These are phyloP conservation scores for Fusarium sp. DNA, from an alignment of 2,329 filamentous ascomycete species.

Conservation along the genomic window DNA sequence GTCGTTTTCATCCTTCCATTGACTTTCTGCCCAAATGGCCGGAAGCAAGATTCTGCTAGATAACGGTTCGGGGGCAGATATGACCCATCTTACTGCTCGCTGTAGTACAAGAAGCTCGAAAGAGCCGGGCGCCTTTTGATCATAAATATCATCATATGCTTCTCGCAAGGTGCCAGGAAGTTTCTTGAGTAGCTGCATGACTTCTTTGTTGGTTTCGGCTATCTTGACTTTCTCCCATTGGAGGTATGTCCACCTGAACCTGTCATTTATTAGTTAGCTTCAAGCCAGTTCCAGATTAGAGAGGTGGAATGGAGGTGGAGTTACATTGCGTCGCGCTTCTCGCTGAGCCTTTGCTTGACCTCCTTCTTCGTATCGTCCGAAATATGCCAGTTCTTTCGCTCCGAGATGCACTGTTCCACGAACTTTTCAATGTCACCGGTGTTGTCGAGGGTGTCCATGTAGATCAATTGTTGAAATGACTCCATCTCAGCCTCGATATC, in stretches of 20 bases:
- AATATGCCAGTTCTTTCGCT: neutral
- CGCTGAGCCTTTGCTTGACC: neutral
- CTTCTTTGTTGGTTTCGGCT: neutral
- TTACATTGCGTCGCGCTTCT: conserved; percentile 7
- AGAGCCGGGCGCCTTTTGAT: too few relatives aligned
- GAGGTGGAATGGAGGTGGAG: neutral
- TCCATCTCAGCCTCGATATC: conserved; percentile 1
- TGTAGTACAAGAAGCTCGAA: conserved; percentile 2
- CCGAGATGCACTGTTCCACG: neutral
- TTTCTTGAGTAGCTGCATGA: neutral
- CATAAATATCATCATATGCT: conserved; percentile 11
- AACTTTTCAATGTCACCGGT: conserved; percentile 6
- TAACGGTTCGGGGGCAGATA: neutral
- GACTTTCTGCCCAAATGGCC: neutral
- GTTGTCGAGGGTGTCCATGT: conserved; percentile 4
- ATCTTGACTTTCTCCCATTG: conserved; percentile 6
- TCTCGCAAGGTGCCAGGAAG: conserved; percentile 1
- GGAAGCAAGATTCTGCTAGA: neutral
- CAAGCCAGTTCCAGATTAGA: too few relatives aligned
- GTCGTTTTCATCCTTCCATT: neutral
- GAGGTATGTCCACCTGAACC: conserved; percentile 16
- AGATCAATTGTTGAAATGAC: neutral
- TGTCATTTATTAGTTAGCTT: neutral
- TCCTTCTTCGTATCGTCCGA: neutral
- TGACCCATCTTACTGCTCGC: conserved; percentile 12